Conservation (phyloP, 495 filamentous ascomycete species). For the Talaromyces liani region DNA sequence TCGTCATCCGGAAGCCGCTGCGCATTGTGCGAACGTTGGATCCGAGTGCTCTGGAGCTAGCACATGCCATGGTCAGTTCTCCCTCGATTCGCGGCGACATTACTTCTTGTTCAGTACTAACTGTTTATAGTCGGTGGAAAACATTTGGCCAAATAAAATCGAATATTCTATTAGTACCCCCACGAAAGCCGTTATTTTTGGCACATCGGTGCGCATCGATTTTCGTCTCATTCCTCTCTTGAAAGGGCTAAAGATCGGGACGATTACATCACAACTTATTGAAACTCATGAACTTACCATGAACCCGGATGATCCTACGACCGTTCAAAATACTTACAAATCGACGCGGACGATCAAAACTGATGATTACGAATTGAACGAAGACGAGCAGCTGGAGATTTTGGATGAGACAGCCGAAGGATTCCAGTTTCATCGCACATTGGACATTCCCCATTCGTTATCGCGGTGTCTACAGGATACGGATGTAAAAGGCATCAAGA, state of each 20-base stretch:
- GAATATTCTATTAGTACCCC: slow-evolving; percentile 86
- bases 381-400: slow-evolving; percentile 55
- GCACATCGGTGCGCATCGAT: slow-evolving; percentile 69
- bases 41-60: slow-evolving; percentile 70
- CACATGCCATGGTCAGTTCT: slow-evolving; percentile 66
- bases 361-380: slow-evolving; percentile 53
- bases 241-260: slow-evolving; percentile 78
- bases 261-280: slow-evolving; percentile 63
- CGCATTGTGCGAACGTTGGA: slow-evolving; percentile 83
- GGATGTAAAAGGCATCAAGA: slow-evolving; percentile 73
- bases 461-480: slow-evolving; percentile 78
- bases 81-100: background rate
- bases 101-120: background rate
- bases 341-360: slow-evolving; percentile 52
- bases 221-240: slow-evolving; percentile 76
- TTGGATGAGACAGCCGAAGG: slow-evolving; percentile 71
- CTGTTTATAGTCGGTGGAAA: slow-evolving; percentile 60
- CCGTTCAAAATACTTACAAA: slow-evolving; percentile 49
- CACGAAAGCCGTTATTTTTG: slow-evolving; percentile 85
- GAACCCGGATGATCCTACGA: slow-evolving; percentile 42
- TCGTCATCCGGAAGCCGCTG: slow-evolving; percentile 69
- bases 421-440: slow-evolving; percentile 59
- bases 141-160: slow-evolving; percentile 91
- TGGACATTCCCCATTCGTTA: slow-evolving; percentile 72
- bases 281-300: slow-evolving; percentile 67